A percentile compares a stretch with the other conserved stretches of the same genome.
These are phyloP conservation scores for Aspergillus sparsus DNA, from an alignment of 495 filamentous ascomycete genomes.

Conservation along the genomic window DNA sequence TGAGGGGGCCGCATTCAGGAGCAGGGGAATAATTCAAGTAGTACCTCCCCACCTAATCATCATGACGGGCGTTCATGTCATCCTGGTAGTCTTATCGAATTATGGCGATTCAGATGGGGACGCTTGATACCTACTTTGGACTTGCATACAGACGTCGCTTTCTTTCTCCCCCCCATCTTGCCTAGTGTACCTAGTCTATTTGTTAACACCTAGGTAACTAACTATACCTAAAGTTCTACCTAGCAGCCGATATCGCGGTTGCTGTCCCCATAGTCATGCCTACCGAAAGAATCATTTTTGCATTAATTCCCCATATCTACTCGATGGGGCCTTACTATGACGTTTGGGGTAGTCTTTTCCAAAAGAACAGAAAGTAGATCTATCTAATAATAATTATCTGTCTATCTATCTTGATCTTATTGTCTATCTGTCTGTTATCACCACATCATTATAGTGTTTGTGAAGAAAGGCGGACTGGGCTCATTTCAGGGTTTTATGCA, in stretches of 20 bases:
- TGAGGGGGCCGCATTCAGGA: conserved; percentile 12
- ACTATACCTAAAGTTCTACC: not conserved
- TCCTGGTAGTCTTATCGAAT: conserved; percentile 12
- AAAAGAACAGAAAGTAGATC: not conserved
- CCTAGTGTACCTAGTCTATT: not conserved
- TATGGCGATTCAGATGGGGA: conserved; percentile 12
- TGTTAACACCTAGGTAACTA: not conserved
- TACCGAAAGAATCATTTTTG: not conserved
- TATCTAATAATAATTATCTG: not conserved
- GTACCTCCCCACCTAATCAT: no score
- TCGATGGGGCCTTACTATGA: not conserved
- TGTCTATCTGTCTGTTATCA: not conserved
- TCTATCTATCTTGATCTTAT: not conserved
- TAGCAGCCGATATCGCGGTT: conserved; percentile 3
- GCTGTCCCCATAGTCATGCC: not conserved
- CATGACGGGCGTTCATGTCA: conserved; percentile 15
- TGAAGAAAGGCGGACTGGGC: not conserved
- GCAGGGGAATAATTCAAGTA: not conserved
- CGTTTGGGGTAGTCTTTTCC: conserved; percentile 6
- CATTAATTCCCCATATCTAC: not conserved
- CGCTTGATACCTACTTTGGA: conserved; percentile 15
- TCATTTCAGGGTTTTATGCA: not conserved
- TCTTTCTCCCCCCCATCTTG: not conserved
- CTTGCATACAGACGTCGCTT: conserved; percentile 7
- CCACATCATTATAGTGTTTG: not conserved